These are phyloP conservation scores for Batkoa obscura DNA, from an alignment of 371 early-diverging fungal genomes.

Conservation along the genomic window DNA sequence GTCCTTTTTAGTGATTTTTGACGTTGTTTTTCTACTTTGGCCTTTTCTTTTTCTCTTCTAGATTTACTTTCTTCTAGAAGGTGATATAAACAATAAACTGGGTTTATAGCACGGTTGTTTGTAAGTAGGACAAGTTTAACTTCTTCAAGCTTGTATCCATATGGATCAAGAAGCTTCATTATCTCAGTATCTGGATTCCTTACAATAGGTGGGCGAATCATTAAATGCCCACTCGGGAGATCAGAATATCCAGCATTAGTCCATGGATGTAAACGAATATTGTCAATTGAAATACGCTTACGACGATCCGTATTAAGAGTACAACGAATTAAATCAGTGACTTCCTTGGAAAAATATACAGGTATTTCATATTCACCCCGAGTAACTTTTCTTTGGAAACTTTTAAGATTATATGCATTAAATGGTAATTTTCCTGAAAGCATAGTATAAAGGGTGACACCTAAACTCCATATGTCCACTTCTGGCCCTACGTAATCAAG, in stretches of 20 bases:
- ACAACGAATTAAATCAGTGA: conserved; percentile 48
- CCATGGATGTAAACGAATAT: conserved; percentile 70
- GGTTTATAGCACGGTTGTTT: conserved; percentile 21
- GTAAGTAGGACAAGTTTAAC: conserved; percentile 31
- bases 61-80: conserved; percentile 8
- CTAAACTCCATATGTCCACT: conserved; percentile 92
- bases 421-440: conserved; percentile 91
- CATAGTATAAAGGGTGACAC: conserved; percentile 89
- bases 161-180: conserved; percentile 62
- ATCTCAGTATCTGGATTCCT: conserved; percentile 53
- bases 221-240: conserved; percentile 40
- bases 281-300: conserved; percentile 53
- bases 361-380: conserved; percentile 58
- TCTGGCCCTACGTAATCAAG: conserved; percentile 83
- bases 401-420: conserved; percentile 71
- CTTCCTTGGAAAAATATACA: conserved; percentile 44
- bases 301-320: conserved; percentile 57
- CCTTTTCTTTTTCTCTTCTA: background rate
- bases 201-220: conserved; percentile 41
- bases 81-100: conserved; percentile 12
- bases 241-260: conserved; percentile 52
- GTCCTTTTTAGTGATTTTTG: conserved; percentile 9
- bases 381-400: conserved; percentile 77
- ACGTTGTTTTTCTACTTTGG: conserved; percentile 9
- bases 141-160: conserved; percentile 65